A percentile compares a stretch with the other conserved stretches of the same genome.
Evolutionary conservation across 2,329 filamentous ascomycete species (phyloP).

Genomic region (Tetracladium maxilliforme): DNA sequence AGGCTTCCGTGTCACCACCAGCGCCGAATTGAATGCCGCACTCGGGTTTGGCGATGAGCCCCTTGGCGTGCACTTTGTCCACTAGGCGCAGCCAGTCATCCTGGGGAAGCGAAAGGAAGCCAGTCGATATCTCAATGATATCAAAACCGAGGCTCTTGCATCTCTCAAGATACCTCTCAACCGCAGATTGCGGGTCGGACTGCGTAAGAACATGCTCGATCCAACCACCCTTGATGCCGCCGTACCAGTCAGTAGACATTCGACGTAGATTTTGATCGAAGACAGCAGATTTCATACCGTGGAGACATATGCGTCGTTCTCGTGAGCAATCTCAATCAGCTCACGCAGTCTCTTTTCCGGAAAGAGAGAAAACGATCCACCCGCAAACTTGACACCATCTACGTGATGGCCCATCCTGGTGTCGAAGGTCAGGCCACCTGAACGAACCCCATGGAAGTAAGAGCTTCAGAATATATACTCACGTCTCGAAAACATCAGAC

Average conservation of each 20-base stretch:
- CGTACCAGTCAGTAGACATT: not conserved
- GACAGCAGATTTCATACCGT: conserved; percentile 17
- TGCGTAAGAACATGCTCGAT: conserved; percentile 36
- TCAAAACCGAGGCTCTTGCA: conserved; percentile 38
- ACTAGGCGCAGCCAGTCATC: conserved; percentile 37
- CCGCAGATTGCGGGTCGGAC: conserved; percentile 22
- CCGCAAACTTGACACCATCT: conserved; percentile 39
- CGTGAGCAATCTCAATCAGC: conserved; percentile 31
- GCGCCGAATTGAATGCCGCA: conserved; percentile 42
- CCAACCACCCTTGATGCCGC: conserved; percentile 27
- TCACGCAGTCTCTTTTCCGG: conserved; percentile 26
- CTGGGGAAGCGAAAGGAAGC: conserved; percentile 35
- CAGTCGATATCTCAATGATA: conserved; percentile 35
- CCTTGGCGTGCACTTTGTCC: conserved; percentile 26
- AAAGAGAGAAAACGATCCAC: conserved; percentile 34
- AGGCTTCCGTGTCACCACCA: conserved; percentile 32
- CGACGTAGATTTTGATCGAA: not conserved
- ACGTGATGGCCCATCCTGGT: conserved; percentile 34
- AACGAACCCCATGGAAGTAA: conserved; percentile 1
- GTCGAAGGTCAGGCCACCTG: not conserved
- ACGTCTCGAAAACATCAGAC: conserved; percentile 35
- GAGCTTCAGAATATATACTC: conserved; percentile 8
- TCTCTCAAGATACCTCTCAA: conserved; percentile 34
- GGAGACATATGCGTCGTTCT: conserved; percentile 33
- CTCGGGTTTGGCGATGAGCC: conserved; percentile 36